These are phyloP conservation scores for Globisporangium cylindrosporum DNA, from an alignment of 352 stramenopile species.

Conservation along the genomic window DNA sequence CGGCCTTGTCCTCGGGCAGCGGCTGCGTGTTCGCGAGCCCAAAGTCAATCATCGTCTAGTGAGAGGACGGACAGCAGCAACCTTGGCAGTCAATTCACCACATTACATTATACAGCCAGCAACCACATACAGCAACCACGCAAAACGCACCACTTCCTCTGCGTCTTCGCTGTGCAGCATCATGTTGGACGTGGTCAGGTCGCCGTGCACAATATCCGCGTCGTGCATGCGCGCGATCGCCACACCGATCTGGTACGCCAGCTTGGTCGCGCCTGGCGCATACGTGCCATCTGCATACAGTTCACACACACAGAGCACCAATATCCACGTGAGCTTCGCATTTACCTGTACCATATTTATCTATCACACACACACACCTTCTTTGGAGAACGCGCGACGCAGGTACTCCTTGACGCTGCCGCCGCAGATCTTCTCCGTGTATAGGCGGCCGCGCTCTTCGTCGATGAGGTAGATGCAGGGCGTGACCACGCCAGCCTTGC, in stretches of 20 bases:
- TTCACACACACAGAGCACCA: background rate
- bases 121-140: too few relatives aligned
- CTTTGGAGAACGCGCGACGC: slow-evolving; percentile 40
- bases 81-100: too few relatives aligned
- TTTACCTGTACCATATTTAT: too few relatives aligned
- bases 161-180: slow-evolving; percentile 79
- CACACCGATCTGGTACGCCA: slow-evolving; percentile 83
- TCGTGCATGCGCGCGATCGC: slow-evolving; percentile 92
- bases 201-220: slow-evolving; percentile 90
- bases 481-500: slow-evolving; percentile 64
- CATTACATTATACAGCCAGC: too few relatives aligned
- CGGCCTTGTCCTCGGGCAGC: slow-evolving; percentile 88
- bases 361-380: slow-evolving; percentile 22
- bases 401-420: slow-evolving; percentile 77
- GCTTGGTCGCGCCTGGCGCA: slow-evolving; percentile 37
- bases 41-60: slow-evolving; percentile 84
- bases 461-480: slow-evolving; percentile 80
- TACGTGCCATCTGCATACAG: slow-evolving; percentile 26
- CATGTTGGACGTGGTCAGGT: slow-evolving; percentile 94
- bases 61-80: slow-evolving; percentile 7
- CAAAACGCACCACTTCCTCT: slow-evolving; percentile 42
- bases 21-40: slow-evolving; percentile 81
- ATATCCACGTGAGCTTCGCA: background rate
- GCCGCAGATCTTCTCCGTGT: slow-evolving; percentile 64
- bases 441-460: slow-evolving; percentile 66